Evolutionary conservation across 140 eudicot species (phyloP).

Genomic region (Flaveria floridana): DNA sequence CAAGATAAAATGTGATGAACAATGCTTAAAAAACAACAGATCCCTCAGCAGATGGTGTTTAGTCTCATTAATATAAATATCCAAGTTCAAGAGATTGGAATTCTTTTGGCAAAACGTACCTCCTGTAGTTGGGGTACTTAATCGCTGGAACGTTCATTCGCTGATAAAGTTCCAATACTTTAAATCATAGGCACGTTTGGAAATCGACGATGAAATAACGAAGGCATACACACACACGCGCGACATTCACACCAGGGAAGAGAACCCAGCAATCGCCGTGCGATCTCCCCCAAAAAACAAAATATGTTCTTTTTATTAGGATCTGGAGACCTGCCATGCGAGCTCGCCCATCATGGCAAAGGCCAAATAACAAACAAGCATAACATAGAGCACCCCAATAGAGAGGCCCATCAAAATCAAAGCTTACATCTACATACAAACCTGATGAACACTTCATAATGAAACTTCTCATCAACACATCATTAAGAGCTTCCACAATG

Average conservation of each 20-base stretch:
- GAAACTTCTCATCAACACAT: neutral
- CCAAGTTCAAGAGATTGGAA: too few relatives aligned
- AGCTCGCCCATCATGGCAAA: constrained; percentile 43
- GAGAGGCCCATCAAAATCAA: too few relatives aligned
- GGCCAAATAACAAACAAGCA: constrained; percentile 17
- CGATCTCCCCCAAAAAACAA: constrained; percentile 29
- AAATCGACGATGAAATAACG: neutral
- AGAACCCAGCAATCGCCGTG: constrained; percentile 29
- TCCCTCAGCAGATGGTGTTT: too few relatives aligned
- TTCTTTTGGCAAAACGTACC: too few relatives aligned
- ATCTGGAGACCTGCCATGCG: constrained; percentile 38
- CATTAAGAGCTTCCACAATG: neutral
- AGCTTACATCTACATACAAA: too few relatives aligned
- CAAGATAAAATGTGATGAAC: too few relatives aligned
- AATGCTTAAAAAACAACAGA: too few relatives aligned
- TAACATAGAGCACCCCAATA: neutral
- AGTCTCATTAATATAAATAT: too few relatives aligned
- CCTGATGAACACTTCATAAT: neutral
- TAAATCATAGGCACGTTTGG: too few relatives aligned
- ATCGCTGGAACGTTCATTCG: too few relatives aligned
- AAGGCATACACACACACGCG: neutral
- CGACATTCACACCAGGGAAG: constrained; percentile 2
- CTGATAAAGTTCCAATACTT: too few relatives aligned
- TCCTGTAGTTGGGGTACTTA: too few relatives aligned
- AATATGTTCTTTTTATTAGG: constrained; percentile 18